Evolutionary conservation across 495 filamentous ascomycete genomes (phyloP).

Genomic region (Annulohypoxylon moriforme): DNA sequence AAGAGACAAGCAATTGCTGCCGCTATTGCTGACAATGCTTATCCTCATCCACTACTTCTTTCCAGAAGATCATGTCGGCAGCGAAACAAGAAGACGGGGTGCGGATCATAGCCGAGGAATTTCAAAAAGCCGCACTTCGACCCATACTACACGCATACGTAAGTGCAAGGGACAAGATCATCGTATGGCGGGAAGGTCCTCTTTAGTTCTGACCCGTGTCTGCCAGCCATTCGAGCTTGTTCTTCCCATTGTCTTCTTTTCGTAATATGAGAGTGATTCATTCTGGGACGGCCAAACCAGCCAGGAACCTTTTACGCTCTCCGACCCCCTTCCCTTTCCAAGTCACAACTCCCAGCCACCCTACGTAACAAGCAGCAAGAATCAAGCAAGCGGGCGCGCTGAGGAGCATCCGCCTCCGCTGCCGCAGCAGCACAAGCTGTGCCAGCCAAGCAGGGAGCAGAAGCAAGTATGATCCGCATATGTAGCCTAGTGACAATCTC

Average conservation of each 20-base stretch:
- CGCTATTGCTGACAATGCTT: conserved; percentile 29
- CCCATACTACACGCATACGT: conserved; percentile 14
- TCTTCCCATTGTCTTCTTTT: conserved; percentile 16
- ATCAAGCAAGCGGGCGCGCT: conserved; percentile 38
- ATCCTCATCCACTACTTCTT: conserved; percentile 19
- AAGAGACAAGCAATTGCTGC: conserved; percentile 32
- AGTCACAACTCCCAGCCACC: conserved; percentile 37
- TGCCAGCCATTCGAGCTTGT: conserved; percentile 27
- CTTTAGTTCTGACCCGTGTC: conserved; percentile 30
- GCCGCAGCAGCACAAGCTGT: conserved; percentile 40
- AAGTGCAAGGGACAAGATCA: conserved; percentile 4
- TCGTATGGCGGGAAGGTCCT: conserved; percentile 13
- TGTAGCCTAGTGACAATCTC: conserved; percentile 46
- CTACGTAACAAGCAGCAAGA: conserved; percentile 35
- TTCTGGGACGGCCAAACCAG: conserved; percentile 20
- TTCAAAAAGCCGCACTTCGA: conserved; percentile 30
- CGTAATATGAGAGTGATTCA: conserved; percentile 27
- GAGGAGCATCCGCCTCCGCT: conserved; percentile 38
- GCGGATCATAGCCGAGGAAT: conserved; percentile 36
- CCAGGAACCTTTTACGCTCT: conserved; percentile 26
- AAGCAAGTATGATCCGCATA: conserved; percentile 55
- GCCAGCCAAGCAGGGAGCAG: conserved; percentile 47
- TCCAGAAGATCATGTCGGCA: conserved; percentile 32
- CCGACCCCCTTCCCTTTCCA: conserved; percentile 11
- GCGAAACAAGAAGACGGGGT: conserved; percentile 23